Evolutionary conservation across 805 yeast genomes (phyloP).

Genomic region (Komagataella phaffii): DNA sequence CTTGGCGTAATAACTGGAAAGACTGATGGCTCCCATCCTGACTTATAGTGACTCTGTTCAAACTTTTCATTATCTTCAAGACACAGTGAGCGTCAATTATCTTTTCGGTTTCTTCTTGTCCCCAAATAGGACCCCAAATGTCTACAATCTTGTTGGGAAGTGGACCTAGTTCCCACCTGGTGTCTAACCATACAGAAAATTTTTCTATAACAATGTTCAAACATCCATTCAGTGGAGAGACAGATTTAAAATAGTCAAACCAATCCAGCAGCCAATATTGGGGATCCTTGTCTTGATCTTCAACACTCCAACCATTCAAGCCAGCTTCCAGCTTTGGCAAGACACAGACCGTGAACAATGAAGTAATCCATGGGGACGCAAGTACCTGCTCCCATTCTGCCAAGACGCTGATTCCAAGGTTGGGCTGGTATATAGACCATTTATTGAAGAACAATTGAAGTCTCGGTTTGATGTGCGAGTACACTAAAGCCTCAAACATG

Average conservation of each 20-base stretch:
- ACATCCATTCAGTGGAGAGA: background rate
- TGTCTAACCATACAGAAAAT: background rate
- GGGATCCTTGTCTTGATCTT: background rate
- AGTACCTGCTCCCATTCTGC: slow-evolving; percentile 27
- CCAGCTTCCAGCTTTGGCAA: slow-evolving; percentile 22
- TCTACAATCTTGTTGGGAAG: background rate
- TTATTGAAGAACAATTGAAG: slow-evolving; percentile 11
- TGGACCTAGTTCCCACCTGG: background rate
- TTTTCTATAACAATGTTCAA: background rate
- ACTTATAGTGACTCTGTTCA: background rate
- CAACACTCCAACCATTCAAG: slow-evolving; percentile 22
- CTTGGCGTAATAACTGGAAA: background rate
- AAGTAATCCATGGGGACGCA: slow-evolving; percentile 14
- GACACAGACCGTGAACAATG: slow-evolving; percentile 17
- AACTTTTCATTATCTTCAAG: background rate
- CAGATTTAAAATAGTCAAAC: slow-evolving; percentile 7
- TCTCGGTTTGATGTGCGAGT: slow-evolving; percentile 18
- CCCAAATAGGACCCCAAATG: background rate
- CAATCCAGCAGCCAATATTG: slow-evolving; percentile 13
- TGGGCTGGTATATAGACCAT: slow-evolving; percentile 27
- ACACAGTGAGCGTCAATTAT: background rate
- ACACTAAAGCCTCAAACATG: slow-evolving; percentile 16
- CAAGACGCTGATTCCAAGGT: slow-evolving; percentile 22
- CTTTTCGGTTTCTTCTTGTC: background rate
- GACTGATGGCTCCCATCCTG: background rate